Base-by-base conservation (phyloP, 1,284 basidiomycete genomes). In the Golubevia pallescens region DNA sequence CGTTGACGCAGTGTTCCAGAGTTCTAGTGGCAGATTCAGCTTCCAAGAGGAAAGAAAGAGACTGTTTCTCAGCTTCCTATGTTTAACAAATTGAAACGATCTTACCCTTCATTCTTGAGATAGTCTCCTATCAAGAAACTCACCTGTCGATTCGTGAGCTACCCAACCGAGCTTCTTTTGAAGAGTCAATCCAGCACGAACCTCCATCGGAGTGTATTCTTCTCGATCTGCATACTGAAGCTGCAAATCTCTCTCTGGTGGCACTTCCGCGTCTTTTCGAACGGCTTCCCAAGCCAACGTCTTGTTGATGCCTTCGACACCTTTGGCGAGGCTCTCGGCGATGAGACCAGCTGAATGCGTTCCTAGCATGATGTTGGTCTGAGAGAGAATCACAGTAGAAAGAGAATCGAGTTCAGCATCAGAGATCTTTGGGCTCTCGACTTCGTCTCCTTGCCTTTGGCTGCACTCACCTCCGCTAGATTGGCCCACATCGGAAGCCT, bases 401-500 rank as follows among this genome's bases (percentile, higher is more conserved):
- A 55, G 20, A 2, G 42, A 54, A 1, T 54, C 34, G 3, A 1
- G n/a, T n/a, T n/a, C n/a, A n/a, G n/a, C n/a, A n/a, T n/a, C n/a
- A n/a, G n/a, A 28, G 28, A 28, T 28, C 28, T 28, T 28, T 28
- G 28, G 28, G 28, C 28, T 28, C 28, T 28, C 28, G 28, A 28
- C 28, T 34, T 24, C 13, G n/a, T 24, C 14, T 24, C 23, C 14
- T 16, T 57, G 13, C n/a, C n/a, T n/a, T n/a, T n/a, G n/a, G n/a
- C n/a, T n/a, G n/a, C n/a, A 57, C 55, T 57, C 23, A 57, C 55
- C 55, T 76, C 92, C 67, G 92, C 90, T 16, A 93, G 89, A 72
- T 93, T 94, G 86, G 93, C 93, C 93, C 93, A 94, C 92, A 94
- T 93, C 0, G 93, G 93, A 57, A 94, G 86, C 91, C 92, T 93